Evolutionary conservation across 169 alveolate genomes (phyloP).

Genomic region (Plasmodium knowlesi): DNA sequence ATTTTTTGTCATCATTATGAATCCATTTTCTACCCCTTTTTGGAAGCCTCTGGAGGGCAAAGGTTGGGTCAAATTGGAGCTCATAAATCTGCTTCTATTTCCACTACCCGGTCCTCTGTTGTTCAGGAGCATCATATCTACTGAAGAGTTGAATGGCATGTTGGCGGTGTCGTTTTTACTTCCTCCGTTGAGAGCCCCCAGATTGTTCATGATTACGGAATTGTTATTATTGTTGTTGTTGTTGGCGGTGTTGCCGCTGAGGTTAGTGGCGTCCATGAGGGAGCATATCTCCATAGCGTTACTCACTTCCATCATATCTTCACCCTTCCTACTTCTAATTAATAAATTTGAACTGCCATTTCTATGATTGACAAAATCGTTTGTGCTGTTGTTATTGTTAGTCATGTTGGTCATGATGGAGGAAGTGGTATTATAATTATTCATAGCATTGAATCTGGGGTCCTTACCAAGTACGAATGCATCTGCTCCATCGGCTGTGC

Average conservation of each 20-base stretch:
- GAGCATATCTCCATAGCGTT: background rate
- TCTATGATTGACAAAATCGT: slow-evolving; percentile 21
- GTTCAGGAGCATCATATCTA: background rate
- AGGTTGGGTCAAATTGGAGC: slow-evolving; percentile 1
- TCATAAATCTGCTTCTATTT: background rate
- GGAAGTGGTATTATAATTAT: slow-evolving; percentile 5
- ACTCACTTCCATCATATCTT: slow-evolving; percentile 5
- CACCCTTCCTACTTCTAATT: slow-evolving; percentile 35
- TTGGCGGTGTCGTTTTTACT: background rate
- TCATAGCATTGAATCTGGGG: slow-evolving; percentile 27
- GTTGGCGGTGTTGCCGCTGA: background rate
- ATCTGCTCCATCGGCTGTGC: background rate
- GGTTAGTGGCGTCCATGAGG: background rate
- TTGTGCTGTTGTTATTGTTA: slow-evolving; percentile 1
- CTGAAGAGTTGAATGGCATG: background rate
- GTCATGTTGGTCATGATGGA: background rate
- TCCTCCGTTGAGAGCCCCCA: background rate
- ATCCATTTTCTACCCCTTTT: slow-evolving; percentile 17
- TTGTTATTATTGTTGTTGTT: background rate
- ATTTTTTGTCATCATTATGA: background rate
- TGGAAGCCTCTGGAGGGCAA: slow-evolving; percentile 19
- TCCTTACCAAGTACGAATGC: slow-evolving; percentile 18
- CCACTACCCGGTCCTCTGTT: background rate
- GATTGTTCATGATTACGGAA: background rate
- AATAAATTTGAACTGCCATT: slow-evolving; percentile 7